Conservation (phyloP, 805 yeast genomes). For the Yueomyces sinensis region DNA sequence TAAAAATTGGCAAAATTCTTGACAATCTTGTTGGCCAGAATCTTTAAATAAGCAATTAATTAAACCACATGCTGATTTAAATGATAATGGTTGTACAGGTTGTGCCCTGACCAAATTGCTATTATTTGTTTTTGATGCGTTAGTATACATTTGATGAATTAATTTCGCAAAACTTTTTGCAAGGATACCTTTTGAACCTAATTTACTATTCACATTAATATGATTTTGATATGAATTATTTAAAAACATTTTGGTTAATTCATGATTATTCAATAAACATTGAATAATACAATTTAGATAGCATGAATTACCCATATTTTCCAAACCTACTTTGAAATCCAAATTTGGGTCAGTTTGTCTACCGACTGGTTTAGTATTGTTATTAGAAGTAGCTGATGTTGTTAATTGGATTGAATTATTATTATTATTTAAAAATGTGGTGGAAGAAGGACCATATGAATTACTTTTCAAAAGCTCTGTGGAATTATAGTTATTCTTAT, state of each 20-base stretch:
- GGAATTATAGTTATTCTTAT: not conserved
- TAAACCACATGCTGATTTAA: constrained; percentile 58
- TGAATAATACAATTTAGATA: constrained; percentile 86
- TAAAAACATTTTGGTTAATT: constrained; percentile 50
- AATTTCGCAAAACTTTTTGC: constrained; percentile 62
- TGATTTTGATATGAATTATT: constrained; percentile 51
- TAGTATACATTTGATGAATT: constrained; percentile 39
- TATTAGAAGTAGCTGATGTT: not conserved
- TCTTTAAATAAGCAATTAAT: constrained; percentile 69
- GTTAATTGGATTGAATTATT: too few species aligned
- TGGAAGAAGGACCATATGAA: not conserved
- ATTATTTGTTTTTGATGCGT: constrained; percentile 6
- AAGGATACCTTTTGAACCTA: constrained; percentile 73
- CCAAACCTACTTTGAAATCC: constrained; percentile 53
- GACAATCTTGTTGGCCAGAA: constrained; percentile 84
- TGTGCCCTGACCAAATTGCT: not conserved
- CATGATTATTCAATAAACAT: constrained; percentile 65
- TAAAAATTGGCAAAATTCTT: constrained; percentile 78
- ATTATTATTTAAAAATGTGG: too few species aligned
- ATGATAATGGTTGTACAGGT: constrained; percentile 45
- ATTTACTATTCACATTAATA: constrained; percentile 55
- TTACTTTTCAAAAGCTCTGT: not conserved
- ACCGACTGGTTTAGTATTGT: not conserved
- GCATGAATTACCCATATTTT: constrained; percentile 85
- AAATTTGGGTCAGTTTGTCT: constrained; percentile 6